phyloP scores from a whole-genome alignment of 768 basidiomycete genomes.

The Russula virescens region DNA sequence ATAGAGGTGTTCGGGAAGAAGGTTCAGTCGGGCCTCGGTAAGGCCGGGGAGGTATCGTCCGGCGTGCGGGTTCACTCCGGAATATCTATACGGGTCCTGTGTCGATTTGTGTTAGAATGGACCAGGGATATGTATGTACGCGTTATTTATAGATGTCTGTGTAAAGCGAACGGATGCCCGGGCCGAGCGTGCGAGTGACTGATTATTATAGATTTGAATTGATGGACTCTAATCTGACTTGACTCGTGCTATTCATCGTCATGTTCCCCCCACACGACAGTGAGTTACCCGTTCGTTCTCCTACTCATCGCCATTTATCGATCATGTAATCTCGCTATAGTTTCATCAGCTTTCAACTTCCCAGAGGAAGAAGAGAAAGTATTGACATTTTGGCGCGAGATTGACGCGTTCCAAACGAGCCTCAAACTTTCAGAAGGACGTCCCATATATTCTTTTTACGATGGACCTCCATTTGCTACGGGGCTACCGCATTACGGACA shows the following conservation, averaged over 20 bases:
- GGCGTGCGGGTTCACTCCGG: slow-evolving; percentile 5
- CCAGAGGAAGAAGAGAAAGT: slow-evolving; percentile 88
- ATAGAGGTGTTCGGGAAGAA: slow-evolving; percentile 7
- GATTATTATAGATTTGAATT: no score
- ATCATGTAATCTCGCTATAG: slow-evolving; percentile 35
- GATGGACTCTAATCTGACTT: no score
- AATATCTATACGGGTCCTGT: background rate
- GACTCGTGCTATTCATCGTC: background rate
- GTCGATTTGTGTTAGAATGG: background rate
- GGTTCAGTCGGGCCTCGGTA: slow-evolving; percentile 1
- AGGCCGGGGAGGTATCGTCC: slow-evolving; percentile 4
- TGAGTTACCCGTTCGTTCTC: slow-evolving; percentile 33
- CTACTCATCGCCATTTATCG: background rate
- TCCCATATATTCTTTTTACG: slow-evolving; percentile 92
- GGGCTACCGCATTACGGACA: slow-evolving; percentile 97
- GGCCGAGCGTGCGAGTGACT: slow-evolving; percentile 3
- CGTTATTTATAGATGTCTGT: slow-evolving; percentile 15
- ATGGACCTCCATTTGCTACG: slow-evolving; percentile 96
- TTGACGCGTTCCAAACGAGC: slow-evolving; percentile 95
- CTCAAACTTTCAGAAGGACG: slow-evolving; percentile 87
- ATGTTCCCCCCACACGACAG: slow-evolving; percentile 64
- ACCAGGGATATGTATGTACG: background rate
- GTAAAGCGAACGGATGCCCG: background rate
- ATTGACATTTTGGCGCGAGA: slow-evolving; percentile 87
- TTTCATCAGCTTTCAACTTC: slow-evolving; percentile 74